These are phyloP conservation scores for Malassezia brasiliensis DNA, from an alignment of 1,284 basidiomycete genomes.

Conservation along the genomic window DNA sequence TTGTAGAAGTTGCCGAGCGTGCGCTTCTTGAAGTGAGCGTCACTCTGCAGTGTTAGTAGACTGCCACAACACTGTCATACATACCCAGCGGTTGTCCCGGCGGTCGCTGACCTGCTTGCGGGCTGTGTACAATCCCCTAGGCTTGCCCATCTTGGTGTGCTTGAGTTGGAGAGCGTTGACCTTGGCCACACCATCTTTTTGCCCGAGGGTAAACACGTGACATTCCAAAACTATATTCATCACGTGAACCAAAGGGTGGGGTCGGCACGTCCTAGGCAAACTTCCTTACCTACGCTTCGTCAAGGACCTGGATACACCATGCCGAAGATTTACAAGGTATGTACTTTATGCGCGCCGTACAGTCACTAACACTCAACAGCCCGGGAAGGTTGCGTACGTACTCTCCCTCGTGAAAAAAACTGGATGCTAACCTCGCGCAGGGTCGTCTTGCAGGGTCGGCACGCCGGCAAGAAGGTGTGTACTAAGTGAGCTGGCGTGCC, in stretches of 20 bases:
- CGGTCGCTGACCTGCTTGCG: slow-evolving; percentile 93
- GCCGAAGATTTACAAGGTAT: slow-evolving; percentile 46
- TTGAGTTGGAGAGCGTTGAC: slow-evolving; percentile 1
- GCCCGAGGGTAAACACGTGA: slow-evolving; percentile 11
- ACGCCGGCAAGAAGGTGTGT: slow-evolving; percentile 48
- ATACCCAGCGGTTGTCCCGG: slow-evolving; percentile 84
- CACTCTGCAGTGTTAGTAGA: slow-evolving; percentile 58
- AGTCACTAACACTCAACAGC: slow-evolving; percentile 63
- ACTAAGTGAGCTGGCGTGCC: not conserved
- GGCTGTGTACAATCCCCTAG: slow-evolving; percentile 97
- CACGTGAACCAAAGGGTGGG: slow-evolving; percentile 10
- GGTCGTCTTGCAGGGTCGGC: slow-evolving; percentile 46
- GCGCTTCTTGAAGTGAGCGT: slow-evolving; percentile 99
- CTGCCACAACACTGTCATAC: slow-evolving; percentile 12
- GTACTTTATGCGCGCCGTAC: slow-evolving; percentile 3
- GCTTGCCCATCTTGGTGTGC: slow-evolving; percentile 55
- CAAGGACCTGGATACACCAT: slow-evolving; percentile 20
- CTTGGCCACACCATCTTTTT: slow-evolving; percentile 2
- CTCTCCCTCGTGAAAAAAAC: not conserved
- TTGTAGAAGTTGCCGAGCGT: slow-evolving; percentile 99
- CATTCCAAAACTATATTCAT: slow-evolving; percentile 22
- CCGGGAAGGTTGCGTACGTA: slow-evolving; percentile 69
- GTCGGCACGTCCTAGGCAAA: not conserved
- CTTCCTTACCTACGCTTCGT: slow-evolving; percentile 12
- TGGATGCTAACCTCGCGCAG: slow-evolving; percentile 4